Conservation (phyloP, 768 basidiomycete species). For the Nevesoporus exiguus region DNA sequence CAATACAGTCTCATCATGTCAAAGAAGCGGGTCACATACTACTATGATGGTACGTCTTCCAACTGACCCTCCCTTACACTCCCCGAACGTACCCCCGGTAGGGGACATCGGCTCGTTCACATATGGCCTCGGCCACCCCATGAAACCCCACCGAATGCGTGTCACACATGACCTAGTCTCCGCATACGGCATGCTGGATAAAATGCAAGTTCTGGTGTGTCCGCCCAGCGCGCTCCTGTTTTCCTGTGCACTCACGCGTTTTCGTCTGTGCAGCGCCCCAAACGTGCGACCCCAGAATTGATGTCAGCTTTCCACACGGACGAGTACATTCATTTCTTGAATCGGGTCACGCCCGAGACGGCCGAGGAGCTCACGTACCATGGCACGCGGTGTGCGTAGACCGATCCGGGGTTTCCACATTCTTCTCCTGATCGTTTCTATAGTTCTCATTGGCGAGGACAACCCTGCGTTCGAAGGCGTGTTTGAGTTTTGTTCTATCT, state of each 20-base stretch:
- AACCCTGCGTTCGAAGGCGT: slow-evolving; percentile 96
- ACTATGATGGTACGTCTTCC: slow-evolving; percentile 62
- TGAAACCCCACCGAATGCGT: slow-evolving; percentile 95
- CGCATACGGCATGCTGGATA: slow-evolving; percentile 89
- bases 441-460: slow-evolving; percentile 78
- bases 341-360: slow-evolving; percentile 88
- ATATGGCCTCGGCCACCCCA: slow-evolving; percentile 86
- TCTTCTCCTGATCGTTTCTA: not conserved
- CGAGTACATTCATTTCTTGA: slow-evolving; percentile 93
- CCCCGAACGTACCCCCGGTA: slow-evolving; percentile 26
- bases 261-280: slow-evolving; percentile 52
- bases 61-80: not conserved
- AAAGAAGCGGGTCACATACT: slow-evolving; percentile 73
- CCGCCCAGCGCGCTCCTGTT: slow-evolving; percentile 3
- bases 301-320: slow-evolving; percentile 98
- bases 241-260: not conserved
- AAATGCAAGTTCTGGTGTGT: slow-evolving; percentile 86
- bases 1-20: slow-evolving; percentile 45
- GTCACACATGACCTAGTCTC: slow-evolving; percentile 90
- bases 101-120: slow-evolving; percentile 74
- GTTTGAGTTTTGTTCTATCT: slow-evolving; percentile 96
- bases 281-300: slow-evolving; percentile 63
- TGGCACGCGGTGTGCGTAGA: slow-evolving; percentile 73
- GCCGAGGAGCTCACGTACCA: slow-evolving; percentile 80
- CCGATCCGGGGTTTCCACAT: not conserved